Base-by-base conservation (phyloP, 345 rosid genomes). In the Gossypium ekmanianum region DNA sequence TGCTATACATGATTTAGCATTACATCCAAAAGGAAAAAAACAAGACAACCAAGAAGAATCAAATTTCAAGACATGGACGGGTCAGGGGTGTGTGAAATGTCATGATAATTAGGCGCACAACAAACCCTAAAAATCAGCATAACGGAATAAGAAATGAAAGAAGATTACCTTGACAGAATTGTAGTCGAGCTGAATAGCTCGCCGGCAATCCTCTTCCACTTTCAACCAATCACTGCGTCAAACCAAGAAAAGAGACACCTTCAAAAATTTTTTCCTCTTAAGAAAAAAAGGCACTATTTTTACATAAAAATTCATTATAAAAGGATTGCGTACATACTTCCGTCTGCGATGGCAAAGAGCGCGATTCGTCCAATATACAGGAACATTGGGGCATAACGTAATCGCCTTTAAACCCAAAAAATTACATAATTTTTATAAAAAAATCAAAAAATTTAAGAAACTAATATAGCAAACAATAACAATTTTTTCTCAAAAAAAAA, bases 351-450 rank as follows among this genome's bases (percentile, higher is more conserved):
- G 92, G 78, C 98, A 94, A 45, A 89, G 87, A 50, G 99, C 98
- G 54, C 99, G 97, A 82, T 94, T 94, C 1, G 97, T 92, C 96
- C 91, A 92, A 81, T 92, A 92, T 10, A 91, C 81, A 56, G 97
- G 86, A 71, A 92, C 92, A 45, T 88, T 84, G 57, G 98, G 99
- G 85, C 96, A 90, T 61, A 94, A 76, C 0, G 97, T 79, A 29
- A 92, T 92, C 65, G 99, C 99, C 99, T 94, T 44, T 9, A n/a
- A 57, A 76, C 11, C 52, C 11, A 14, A 66, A 50, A 47, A 68
- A 58, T 44, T 10, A 48, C 6, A 54, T 2, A n/a, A n/a, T 4
- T 59, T 4, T 48, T 34, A 34, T 4, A 68, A 17, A 70, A 27
- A 52, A 34, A 34, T 4, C 6, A 34, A 34, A 71, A 71, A 20